Evolutionary conservation across 495 filamentous ascomycete genomes (phyloP), one percentile per base, ranked within the genome.

Genomic region (Gamarada debralockiae): DNA sequence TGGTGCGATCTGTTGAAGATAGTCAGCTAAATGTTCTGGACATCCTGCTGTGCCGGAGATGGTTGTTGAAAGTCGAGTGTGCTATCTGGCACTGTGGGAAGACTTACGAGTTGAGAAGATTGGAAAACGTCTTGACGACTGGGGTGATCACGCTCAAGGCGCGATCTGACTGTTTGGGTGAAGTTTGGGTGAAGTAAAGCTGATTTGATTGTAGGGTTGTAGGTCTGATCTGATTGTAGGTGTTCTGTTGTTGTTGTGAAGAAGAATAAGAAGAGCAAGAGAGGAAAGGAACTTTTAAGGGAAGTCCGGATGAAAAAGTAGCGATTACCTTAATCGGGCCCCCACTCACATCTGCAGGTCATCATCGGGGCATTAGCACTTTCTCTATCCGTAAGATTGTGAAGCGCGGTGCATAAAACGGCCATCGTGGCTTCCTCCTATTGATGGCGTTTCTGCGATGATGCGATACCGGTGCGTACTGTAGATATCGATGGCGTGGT

Each of bases 121-220:
- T 92, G 76, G 87, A 89, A 81, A 90, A 92, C 87, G 86, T 91
- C 70, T 86, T 91, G 87, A 72, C 83, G 80, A 60, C 51, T 53
- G 31, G 33, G 37, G 51, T 55, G 60, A 63, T 43, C 55, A 58
- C 50, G 53, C 53, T 52, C 57, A 34, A 44, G 45, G 55, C 50
- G 55, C 44, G 52, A 58, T 60, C 58, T 21, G 18, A 22, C 40
- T 45, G 38, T 39, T 50, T 55, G 42, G 37, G 37, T 34, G 23
- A 9, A 18, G 36, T 14, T 3, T 39, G n/a, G n/a, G n/a, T 39
- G 36, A 13, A 39, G 5, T n/a, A 24, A 21, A 42, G 37, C 3
- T 41, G 6, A 14, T 15, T 20, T 15, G 21, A 18, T 1, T 38
- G 22, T 29, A 21, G 23, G 33, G 9, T 15, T 34, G 37, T 14